Evolutionary conservation across 106 monocot genomes (phyloP).

Genomic region (Posidonia australis): DNA sequence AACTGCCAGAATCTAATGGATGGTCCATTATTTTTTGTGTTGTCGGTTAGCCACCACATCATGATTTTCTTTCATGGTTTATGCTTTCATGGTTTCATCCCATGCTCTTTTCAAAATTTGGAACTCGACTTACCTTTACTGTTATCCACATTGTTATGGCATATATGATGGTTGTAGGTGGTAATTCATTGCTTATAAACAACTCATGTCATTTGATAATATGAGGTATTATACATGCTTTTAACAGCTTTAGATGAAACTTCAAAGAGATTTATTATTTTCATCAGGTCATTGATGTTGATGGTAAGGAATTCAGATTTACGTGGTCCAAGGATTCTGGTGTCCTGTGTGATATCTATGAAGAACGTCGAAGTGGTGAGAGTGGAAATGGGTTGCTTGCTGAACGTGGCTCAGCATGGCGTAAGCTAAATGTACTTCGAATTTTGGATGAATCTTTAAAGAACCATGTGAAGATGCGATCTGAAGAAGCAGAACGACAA

Average conservation of each 20-base stretch:
- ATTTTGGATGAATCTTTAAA: conserved; percentile 87
- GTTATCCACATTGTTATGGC: too few relatives aligned
- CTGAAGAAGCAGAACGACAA: conserved; percentile 81
- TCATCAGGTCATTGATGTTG: conserved; percentile 70
- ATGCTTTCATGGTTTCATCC: too few relatives aligned
- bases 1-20: too few relatives aligned
- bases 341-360: conserved; percentile 89
- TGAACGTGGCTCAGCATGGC: conserved; percentile 80
- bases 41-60: too few relatives aligned
- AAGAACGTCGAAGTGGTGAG: conserved; percentile 64
- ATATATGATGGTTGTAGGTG: too few relatives aligned
- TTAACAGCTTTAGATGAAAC: not conserved
- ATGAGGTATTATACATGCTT: not conserved
- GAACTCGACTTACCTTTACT: too few relatives aligned
- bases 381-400: conserved; percentile 81
- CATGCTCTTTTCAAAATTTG: too few relatives aligned
- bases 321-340: conserved; percentile 74
- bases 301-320: conserved; percentile 87
- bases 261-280: not conserved
- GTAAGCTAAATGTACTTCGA: conserved; percentile 85
- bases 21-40: too few relatives aligned
- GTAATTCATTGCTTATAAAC: too few relatives aligned
- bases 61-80: too few relatives aligned
- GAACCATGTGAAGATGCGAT: conserved; percentile 90
- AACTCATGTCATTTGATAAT: too few relatives aligned